Base-by-base conservation (phyloP, 2,329 filamentous ascomycete genomes). In the Exophiala spinifera region DNA sequence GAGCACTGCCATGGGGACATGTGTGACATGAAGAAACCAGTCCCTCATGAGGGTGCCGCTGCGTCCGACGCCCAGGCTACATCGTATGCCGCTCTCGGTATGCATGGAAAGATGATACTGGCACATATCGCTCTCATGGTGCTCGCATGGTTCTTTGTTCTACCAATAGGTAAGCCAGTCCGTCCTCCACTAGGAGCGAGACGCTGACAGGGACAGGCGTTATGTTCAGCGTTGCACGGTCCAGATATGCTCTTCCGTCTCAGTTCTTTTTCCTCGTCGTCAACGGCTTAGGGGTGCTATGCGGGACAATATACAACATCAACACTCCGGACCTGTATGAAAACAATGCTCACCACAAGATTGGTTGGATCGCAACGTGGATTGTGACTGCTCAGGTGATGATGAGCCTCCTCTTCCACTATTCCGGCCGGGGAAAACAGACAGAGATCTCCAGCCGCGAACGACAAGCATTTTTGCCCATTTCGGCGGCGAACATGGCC, bases 311-410 rank as follows among this genome's bases (percentile, higher is more conserved):
- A 31, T 96, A 96, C 76, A 90, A 94, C 68, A 78, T 81, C 54
- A 84, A 81, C 60, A 95, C 90, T 0, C 90, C 91, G 1, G 89
- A 96, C 66, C 75, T 96, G 19, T 96, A 96, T 68, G 84, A 85
- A 28, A 86, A 88, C 67, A 95, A 95, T 67, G 82, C 87, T n/a
- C 91, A 96, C 70, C 85, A 91, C 74, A 91, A 88, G 69, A 79
- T 92, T 40, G 91, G 91, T 51, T 97, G 92, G 92, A 77, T 89
- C 39, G 79, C 87, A 25, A 92, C 87, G 2, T 87, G 83, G 77
- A 76, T 91, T 3, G 78, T 88, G 10, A 78, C 78, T 49, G 83
- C 80, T 0, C 92, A 96, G 73, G 79, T 87, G 14, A 64, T 87
- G 36, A 75, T 95, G 67, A 82, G 83, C 46, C 68, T 90, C 51